Conservation (phyloP, 2,329 filamentous ascomycete genomes). For the Xylariaceae sp. region DNA sequence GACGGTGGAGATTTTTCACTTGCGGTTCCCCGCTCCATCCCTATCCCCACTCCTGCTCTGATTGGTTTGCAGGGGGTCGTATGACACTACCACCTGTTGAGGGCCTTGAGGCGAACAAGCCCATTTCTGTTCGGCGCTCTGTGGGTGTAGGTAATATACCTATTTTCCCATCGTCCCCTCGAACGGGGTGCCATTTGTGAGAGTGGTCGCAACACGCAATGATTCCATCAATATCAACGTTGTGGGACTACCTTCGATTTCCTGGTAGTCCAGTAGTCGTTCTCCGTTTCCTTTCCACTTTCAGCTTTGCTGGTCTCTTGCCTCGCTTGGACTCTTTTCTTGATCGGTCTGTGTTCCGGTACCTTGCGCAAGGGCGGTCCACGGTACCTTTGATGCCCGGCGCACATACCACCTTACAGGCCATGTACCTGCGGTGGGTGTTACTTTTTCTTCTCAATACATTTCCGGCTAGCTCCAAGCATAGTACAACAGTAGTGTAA, state of each 20-base stretch:
- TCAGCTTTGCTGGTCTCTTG: not conserved
- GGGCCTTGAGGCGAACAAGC: not conserved
- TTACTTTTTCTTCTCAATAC: not conserved
- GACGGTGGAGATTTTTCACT: not conserved
- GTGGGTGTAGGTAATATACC: not conserved
- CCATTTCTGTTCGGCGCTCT: not conserved
- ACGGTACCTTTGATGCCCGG: too few species aligned
- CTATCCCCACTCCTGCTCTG: not conserved
- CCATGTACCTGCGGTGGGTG: not conserved
- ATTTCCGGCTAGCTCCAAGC: not conserved
- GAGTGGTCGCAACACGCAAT: not conserved
- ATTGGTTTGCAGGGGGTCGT: not conserved
- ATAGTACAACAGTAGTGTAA: not conserved
- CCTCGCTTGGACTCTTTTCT: not conserved
- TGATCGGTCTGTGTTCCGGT: not conserved
- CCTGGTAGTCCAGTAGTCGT: not conserved
- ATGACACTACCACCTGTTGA: not conserved
- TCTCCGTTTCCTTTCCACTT: not conserved
- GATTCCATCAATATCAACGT: not conserved
- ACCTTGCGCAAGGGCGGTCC: not conserved
- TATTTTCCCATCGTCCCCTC: not conserved
- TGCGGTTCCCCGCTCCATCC: not conserved
- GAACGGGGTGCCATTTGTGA: not conserved
- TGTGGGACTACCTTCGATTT: not conserved
- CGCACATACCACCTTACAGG: not conserved